Conservation (phyloP, 1,284 basidiomycete species). For the Rhodotorula sp. region DNA sequence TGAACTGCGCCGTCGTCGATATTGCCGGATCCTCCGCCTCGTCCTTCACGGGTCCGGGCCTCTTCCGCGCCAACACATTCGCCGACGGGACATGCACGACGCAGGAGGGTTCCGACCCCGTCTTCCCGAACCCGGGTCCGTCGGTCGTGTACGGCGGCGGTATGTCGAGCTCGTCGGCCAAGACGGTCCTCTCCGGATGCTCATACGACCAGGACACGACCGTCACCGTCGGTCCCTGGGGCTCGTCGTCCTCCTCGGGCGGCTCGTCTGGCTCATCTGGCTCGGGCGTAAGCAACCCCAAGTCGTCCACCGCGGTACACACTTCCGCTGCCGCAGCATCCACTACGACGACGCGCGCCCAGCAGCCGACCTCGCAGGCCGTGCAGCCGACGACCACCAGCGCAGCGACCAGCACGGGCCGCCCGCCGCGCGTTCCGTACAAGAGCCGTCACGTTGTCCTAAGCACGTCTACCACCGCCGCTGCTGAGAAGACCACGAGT, state of each 20-base stretch:
- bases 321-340: not conserved
- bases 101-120: constrained; percentile 45
- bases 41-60: constrained; percentile 46
- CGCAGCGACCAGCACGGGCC: not conserved
- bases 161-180: not conserved
- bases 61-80: constrained; percentile 53
- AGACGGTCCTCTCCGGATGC: constrained; percentile 28
- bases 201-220: constrained; percentile 13
- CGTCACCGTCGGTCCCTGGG: constrained; percentile 30
- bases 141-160: constrained; percentile 46
- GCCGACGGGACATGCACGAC: constrained; percentile 49
- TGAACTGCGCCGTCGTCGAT: constrained; percentile 53
- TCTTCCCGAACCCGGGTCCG: constrained; percentile 50
- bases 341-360: not conserved
- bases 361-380: no score
- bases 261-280: not conserved
- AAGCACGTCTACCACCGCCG: not conserved
- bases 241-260: constrained; percentile 3
- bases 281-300: not conserved
- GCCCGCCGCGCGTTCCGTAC: not conserved
- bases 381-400: constrained; percentile 15
- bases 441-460: not conserved
- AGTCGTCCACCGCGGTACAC: not conserved
- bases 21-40: constrained; percentile 46
- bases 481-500: not conserved